Evolutionary conservation across 1,139 yeast genomes (phyloP).

Genomic region (Pichia sp.): DNA sequence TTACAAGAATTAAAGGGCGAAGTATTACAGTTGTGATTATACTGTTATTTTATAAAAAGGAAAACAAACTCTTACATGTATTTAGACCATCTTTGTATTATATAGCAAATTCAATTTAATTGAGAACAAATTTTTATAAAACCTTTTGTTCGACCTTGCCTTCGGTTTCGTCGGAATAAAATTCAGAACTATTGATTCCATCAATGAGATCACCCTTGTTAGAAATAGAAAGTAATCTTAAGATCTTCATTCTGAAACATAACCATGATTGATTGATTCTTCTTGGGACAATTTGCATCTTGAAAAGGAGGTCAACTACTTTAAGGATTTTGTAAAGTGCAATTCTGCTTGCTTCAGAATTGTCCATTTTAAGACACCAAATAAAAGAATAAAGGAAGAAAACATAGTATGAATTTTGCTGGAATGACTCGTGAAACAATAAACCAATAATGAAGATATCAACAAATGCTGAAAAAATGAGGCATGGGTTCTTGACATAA

Average conservation of each 20-base stretch:
- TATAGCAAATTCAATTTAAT: too few species aligned
- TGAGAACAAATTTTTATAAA: not conserved
- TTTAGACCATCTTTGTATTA: not conserved
- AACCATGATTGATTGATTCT: slow-evolving; percentile 17
- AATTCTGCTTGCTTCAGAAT: slow-evolving; percentile 30
- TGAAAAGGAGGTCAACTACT: slow-evolving; percentile 23
- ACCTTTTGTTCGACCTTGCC: not conserved
- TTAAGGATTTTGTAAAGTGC: slow-evolving; percentile 33
- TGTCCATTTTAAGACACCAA: slow-evolving; percentile 42
- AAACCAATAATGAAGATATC: slow-evolving; percentile 38
- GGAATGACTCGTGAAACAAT: slow-evolving; percentile 35
- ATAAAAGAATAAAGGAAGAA: slow-evolving; percentile 39
- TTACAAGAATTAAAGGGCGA: slow-evolving; percentile 55
- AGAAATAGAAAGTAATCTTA: slow-evolving; percentile 4
- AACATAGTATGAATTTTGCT: slow-evolving; percentile 29
- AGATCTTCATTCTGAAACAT: not conserved
- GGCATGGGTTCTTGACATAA: slow-evolving; percentile 38
- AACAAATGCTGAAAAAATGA: slow-evolving; percentile 39
- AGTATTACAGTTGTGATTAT: slow-evolving; percentile 1
- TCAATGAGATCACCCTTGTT: not conserved
- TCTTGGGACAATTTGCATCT: slow-evolving; percentile 13
- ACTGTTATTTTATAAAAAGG: not conserved
- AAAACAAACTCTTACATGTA: not conserved
- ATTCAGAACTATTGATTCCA: not conserved
- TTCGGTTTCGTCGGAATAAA: not conserved